phyloP scores from a whole-genome alignment of 352 stramenopile genomes.

The Phytophthora capsici region DNA sequence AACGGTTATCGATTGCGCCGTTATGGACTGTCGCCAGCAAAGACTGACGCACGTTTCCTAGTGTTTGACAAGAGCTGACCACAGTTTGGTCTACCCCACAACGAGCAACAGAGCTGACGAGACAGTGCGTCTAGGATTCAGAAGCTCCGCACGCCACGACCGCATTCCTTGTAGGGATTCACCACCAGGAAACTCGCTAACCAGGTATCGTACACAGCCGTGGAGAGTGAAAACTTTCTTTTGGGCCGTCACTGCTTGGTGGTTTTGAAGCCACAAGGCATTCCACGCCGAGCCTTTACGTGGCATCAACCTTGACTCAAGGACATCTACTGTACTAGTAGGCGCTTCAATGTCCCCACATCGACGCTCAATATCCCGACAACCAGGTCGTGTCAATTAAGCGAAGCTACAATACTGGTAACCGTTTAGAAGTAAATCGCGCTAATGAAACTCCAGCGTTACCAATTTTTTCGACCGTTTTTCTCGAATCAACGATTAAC shows the following conservation, averaged over 20 bases:
- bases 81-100: conserved; percentile 2
- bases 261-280: conserved; percentile 17
- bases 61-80: conserved; percentile 28
- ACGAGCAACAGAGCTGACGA: neutral
- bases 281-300: conserved; percentile 19
- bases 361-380: too few species aligned
- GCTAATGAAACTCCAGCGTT: conserved; percentile 21
- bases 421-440: neutral
- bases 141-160: conserved; percentile 4
- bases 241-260: conserved; percentile 11
- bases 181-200: conserved; percentile 6
- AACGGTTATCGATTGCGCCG: conserved; percentile 17
- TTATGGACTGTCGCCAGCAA: conserved; percentile 21
- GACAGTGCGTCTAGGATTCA: conserved; percentile 18
- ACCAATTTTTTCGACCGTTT: conserved; percentile 19
- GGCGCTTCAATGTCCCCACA: neutral
- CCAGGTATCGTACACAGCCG: conserved; percentile 17
- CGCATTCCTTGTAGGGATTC: neutral
- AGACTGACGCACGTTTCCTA: conserved; percentile 25
- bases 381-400: too few species aligned
- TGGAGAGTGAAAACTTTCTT: conserved; percentile 11
- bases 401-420: too few species aligned
- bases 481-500: neutral
- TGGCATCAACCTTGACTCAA: too few species aligned
- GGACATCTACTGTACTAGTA: too few species aligned